Evolutionary conservation across 192 early-diverging fungal genomes (phyloP), one percentile per base, ranked within the genome.

Genomic region (Backusella psychrophila): DNA sequence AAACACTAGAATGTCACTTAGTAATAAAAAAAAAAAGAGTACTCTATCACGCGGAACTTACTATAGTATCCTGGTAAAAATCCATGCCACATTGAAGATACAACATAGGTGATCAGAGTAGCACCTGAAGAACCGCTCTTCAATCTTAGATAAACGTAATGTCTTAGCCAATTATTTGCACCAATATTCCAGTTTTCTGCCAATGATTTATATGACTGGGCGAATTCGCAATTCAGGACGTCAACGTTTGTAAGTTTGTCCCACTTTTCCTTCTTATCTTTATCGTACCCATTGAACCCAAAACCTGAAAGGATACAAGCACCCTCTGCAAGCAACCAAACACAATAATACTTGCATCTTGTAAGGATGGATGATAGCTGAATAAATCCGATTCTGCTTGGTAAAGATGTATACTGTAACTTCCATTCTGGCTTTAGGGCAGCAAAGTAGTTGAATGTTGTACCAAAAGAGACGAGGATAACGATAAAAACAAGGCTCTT

Each of bases 71-170:
- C 94, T 11, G 94, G 92, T 75, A 93, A 92, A 83, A 97, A 97
- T 38, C 97, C 97, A 75, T 99, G 97, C 97, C 97, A 99, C 72
- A 97, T 88, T 15, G 97, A 95, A 36, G 93, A 95, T 4, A 92
- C 90, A 12, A 88, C 80, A 78, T 95, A 97, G 6, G 96, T 97
- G 31, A 87, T 76, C 34, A 96, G 71, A 0, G 91, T 91, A n/a
- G 94, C 90, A 19, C 46, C 26, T 31, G 71, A 72, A 23, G 39
- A 49, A 6, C 82, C 23, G 31, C 73, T 72, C 15, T 75, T 71
- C 35, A 36, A 35, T 68, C 66, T n/a, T 35, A 36, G 66, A 76
- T 97, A 98, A 21, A 99, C 53, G 77, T 90, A 95, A 78, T 93
- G 87, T 35, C 91, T 90, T 65, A 99, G 85, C 97, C 97, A 99